Percentiles rank a stretch among this genome's conserved stretches.
phyloP scores from a whole-genome alignment of 257 asterid genomes.

The Cordia subcordata region DNA sequence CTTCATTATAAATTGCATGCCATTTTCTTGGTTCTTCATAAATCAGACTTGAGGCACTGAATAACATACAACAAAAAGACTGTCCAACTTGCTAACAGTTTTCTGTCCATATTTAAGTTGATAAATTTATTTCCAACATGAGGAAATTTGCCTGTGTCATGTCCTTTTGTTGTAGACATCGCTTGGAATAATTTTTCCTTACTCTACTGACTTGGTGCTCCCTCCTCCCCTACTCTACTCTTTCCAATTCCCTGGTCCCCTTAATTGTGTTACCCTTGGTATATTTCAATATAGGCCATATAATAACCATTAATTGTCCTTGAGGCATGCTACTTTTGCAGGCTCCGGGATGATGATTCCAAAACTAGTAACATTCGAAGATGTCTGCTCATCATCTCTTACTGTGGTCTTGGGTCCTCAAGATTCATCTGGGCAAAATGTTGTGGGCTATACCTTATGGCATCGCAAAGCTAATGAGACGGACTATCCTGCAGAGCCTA shows the following conservation, averaged over 20 bases:
- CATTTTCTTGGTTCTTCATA: background rate
- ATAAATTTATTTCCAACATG: too few species aligned
- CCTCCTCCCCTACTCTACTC: too few species aligned
- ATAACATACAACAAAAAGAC: background rate
- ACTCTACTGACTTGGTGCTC: background rate
- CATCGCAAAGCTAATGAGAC: conserved; percentile 57
- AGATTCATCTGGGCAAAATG: conserved; percentile 27
- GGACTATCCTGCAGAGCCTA: conserved; percentile 55
- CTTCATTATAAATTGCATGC: background rate
- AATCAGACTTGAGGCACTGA: background rate
- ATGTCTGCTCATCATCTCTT: conserved; percentile 31
- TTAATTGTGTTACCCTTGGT: too few species aligned
- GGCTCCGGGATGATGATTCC: conserved; percentile 34
- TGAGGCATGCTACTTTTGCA: conserved; percentile 26
- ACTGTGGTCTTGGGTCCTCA: conserved; percentile 22
- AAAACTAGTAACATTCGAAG: conserved; percentile 53
- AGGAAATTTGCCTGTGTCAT: too few species aligned
- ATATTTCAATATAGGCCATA: background rate
- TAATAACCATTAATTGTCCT: background rate
- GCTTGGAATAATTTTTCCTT: too few species aligned
- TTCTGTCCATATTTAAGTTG: background rate
- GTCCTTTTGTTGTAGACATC: too few species aligned
- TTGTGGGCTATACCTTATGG: conserved; percentile 45
- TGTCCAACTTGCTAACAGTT: background rate
- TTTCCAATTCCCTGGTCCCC: too few species aligned